A percentile compares a stretch with the other conserved stretches of the same genome.
These are phyloP conservation scores for Davidsoniella virescens DNA, from an alignment of 2,329 filamentous ascomycete genomes.

Conservation along the genomic window DNA sequence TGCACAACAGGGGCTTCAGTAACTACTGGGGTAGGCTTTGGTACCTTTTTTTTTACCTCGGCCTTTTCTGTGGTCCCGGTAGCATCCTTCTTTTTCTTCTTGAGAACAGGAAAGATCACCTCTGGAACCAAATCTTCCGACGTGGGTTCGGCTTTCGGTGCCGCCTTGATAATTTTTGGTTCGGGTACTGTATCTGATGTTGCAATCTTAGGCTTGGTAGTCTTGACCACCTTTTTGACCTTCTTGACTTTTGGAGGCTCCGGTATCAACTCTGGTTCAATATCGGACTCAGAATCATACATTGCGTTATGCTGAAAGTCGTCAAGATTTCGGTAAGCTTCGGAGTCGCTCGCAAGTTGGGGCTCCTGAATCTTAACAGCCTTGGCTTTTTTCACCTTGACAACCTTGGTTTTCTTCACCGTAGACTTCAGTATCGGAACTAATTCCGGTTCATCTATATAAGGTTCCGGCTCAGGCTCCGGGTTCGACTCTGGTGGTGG, in stretches of 20 bases:
- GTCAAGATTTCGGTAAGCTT: background rate
- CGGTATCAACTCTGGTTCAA: slow-evolving; percentile 14
- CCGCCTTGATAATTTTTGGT: background rate
- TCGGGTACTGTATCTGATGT: slow-evolving; percentile 10
- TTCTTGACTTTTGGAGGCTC: slow-evolving; percentile 13
- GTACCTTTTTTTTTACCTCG: background rate
- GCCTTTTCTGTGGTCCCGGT: slow-evolving; percentile 4
- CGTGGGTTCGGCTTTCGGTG: background rate
- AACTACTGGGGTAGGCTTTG: no score
- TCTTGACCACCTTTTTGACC: slow-evolving; percentile 9
- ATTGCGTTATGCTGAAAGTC: slow-evolving; percentile 1
- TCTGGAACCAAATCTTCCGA: background rate
- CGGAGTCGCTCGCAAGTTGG: slow-evolving; percentile 2
- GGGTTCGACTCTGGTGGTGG: slow-evolving; percentile 16
- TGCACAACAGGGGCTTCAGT: background rate
- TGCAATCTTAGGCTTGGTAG: slow-evolving; percentile 14
- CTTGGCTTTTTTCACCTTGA: slow-evolving; percentile 4
- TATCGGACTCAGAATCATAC: background rate
- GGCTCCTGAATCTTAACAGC: slow-evolving; percentile 4
- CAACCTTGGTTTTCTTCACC: slow-evolving; percentile 2
- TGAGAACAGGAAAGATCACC: background rate
- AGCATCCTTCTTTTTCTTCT: background rate
- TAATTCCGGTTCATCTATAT: background rate
- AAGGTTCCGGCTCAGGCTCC: slow-evolving; percentile 15
- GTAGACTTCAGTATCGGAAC: no score